Percentiles rank a stretch among this genome's conserved stretches.
These are phyloP conservation scores for Diaporthe nobilis DNA, from an alignment of 2,329 filamentous ascomycete species.

Conservation along the genomic window DNA sequence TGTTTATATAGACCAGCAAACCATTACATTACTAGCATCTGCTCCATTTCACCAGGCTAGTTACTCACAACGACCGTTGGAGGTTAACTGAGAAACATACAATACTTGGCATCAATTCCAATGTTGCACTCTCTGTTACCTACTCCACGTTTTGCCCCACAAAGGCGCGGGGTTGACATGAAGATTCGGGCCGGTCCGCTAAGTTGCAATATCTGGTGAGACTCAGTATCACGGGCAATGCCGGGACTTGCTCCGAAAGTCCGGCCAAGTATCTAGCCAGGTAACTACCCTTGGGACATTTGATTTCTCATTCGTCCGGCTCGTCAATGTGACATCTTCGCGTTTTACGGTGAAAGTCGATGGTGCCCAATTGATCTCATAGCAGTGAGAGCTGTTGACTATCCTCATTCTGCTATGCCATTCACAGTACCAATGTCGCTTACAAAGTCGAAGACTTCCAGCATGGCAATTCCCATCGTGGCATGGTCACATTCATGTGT, in stretches of 20 bases:
- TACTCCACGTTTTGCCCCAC: neutral
- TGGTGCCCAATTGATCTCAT: too few relatives aligned
- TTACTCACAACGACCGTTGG: too few relatives aligned
- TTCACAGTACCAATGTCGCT: too few relatives aligned
- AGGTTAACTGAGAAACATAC: neutral
- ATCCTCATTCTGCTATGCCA: too few relatives aligned
- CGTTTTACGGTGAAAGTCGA: too few relatives aligned
- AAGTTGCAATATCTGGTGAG: neutral
- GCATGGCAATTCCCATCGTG: too few relatives aligned
- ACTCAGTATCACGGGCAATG: neutral
- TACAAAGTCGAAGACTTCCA: too few relatives aligned
- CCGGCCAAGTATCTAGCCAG: neutral
- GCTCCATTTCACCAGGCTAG: neutral
- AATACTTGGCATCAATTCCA: too few relatives aligned
- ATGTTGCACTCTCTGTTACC: neutral
- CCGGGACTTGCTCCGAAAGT: slow-evolving; percentile 9
- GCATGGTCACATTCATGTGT: too few relatives aligned
- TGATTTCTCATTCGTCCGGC: neutral
- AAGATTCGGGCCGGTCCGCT: neutral
- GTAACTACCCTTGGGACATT: neutral
- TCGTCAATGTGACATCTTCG: neutral
- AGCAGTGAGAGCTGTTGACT: too few relatives aligned
- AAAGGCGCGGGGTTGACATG: neutral
- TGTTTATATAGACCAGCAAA: neutral
- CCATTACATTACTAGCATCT: too few relatives aligned